phyloP scores from a whole-genome alignment of 352 stramenopile genomes.

The Pythium rishiriense region DNA sequence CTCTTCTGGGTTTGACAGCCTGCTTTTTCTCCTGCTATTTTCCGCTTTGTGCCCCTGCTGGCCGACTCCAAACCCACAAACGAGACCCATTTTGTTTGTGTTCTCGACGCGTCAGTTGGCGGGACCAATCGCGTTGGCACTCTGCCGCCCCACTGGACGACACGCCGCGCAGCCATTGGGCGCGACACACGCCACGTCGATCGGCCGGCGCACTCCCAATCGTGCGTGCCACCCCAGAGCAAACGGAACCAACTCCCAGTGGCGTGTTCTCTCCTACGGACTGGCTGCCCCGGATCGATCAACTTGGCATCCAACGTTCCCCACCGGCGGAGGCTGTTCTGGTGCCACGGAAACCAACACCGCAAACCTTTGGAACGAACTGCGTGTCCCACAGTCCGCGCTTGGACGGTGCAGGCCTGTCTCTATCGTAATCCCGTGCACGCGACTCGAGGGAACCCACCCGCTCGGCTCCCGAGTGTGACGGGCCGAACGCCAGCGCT shows the following conservation, averaged over 20 bases:
- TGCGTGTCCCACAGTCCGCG: conserved; percentile 8
- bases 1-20: conserved; percentile 8
- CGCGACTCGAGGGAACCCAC: neutral
- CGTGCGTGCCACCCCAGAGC: neutral
- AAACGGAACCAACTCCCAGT: neutral
- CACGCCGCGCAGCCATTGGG: conserved; percentile 13
- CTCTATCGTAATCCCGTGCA: conserved; percentile 6
- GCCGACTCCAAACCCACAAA: neutral
- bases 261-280: neutral
- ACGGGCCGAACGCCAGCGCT: neutral
- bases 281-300: neutral
- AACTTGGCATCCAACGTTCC: neutral
- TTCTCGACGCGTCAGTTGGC: neutral
- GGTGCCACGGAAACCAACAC: neutral
- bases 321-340: neutral
- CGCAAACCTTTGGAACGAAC: conserved; percentile 1
- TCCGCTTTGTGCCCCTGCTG: neutral
- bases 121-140: conserved; percentile 5
- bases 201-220: neutral
- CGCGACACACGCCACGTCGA: conserved; percentile 21
- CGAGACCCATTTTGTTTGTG: neutral
- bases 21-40: neutral
- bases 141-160: neutral
- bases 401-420: neutral
- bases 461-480: neutral